These are phyloP conservation scores for Ustilago lituana DNA, from an alignment of 1,284 basidiomycete species.

Conservation along the genomic window DNA sequence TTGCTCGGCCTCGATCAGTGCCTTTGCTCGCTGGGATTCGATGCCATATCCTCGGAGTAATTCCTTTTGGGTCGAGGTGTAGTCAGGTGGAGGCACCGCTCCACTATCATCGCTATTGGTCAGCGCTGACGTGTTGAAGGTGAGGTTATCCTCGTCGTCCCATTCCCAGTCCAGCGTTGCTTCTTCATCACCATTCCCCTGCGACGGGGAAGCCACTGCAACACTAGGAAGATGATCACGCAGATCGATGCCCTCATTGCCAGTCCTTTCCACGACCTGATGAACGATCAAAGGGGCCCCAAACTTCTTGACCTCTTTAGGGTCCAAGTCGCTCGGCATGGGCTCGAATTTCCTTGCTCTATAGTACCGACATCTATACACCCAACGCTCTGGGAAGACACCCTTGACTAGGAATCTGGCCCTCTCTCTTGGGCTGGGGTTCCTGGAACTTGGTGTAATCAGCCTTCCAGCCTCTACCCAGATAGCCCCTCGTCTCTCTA, in stretches of 20 bases:
- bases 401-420: conserved; percentile 42
- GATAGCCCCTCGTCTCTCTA: conserved; percentile 34
- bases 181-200: not conserved
- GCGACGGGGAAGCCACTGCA: not conserved
- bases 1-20: conserved; percentile 30
- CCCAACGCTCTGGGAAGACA: conserved; percentile 37
- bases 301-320: conserved; percentile 27
- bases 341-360: conserved; percentile 32
- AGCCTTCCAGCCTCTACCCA: conserved; percentile 41
- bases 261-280: conserved; percentile 24
- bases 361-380: conserved; percentile 31
- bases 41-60: conserved; percentile 26
- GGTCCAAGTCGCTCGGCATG: conserved; percentile 32
- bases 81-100: conserved; percentile 17
- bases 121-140: not conserved
- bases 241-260: conserved; percentile 29
- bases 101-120: not conserved
- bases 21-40: conserved; percentile 21
- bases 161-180: conserved; percentile 32
- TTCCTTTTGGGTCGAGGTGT: conserved; percentile 19
- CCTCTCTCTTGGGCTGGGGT: conserved; percentile 22
- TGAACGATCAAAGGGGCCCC: conserved; percentile 32
- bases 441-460: conserved; percentile 35
- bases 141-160: conserved; percentile 27
- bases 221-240: conserved; percentile 5